Evolutionary conservation across 306 rosid species (phyloP).

Genomic region (Trichosanthes truncata): DNA sequence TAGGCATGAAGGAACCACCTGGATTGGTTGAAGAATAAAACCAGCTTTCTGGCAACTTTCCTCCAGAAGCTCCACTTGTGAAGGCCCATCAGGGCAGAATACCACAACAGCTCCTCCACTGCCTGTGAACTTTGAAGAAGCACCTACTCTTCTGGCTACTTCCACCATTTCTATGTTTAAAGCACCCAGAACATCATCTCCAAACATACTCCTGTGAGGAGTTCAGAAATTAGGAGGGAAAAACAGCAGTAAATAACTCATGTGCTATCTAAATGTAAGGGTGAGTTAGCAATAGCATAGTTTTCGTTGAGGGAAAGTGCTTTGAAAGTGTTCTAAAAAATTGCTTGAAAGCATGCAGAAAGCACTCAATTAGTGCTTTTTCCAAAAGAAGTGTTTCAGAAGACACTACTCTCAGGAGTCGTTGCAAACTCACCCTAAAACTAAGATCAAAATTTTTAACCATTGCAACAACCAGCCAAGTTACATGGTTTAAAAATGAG

Average conservation of each 20-base stretch:
- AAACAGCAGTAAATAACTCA: not conserved
- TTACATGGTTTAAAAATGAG: not conserved
- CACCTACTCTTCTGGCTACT: slow-evolving; percentile 74
- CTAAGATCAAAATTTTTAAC: not conserved
- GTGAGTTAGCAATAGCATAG: not conserved
- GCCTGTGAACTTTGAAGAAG: slow-evolving; percentile 92
- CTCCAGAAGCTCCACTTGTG: slow-evolving; percentile 66
- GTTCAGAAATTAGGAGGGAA: not conserved
- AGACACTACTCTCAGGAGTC: too few species aligned
- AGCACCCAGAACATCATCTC: slow-evolving; percentile 73
- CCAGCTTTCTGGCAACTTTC: slow-evolving; percentile 61
- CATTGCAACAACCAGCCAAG: not conserved
- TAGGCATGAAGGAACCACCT: slow-evolving; percentile 47
- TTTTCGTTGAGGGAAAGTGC: not conserved
- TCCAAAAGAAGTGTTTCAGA: not conserved
- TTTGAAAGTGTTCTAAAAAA: not conserved
- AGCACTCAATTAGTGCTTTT: not conserved
- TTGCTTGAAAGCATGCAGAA: not conserved
- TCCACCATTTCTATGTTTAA: slow-evolving; percentile 84
- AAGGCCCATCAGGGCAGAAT: slow-evolving; percentile 64
- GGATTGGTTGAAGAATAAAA: slow-evolving; percentile 37
- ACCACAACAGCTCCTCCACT: slow-evolving; percentile 94
- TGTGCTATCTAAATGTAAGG: not conserved
- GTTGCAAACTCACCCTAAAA: not conserved
- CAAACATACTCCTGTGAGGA: slow-evolving; percentile 64